A percentile compares a stretch with the other conserved stretches of the same genome.
phyloP scores from a whole-genome alignment of 148 eudicot species.

The Cornus suecica region DNA sequence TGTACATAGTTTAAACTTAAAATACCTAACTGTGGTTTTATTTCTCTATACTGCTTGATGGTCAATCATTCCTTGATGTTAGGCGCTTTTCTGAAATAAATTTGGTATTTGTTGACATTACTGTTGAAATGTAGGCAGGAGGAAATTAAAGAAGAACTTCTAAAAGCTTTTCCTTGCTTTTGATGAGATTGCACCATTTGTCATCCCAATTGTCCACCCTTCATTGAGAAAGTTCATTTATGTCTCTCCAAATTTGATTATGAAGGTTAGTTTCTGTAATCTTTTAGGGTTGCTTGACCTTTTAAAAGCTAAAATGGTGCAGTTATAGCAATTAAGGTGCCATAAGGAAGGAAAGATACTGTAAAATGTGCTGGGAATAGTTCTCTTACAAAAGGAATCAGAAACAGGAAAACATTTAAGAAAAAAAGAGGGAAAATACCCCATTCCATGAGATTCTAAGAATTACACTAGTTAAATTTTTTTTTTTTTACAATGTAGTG shows the following conservation, averaged over 20 bases:
- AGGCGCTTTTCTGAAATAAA: not conserved
- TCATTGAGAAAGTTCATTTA: slow-evolving; percentile 19
- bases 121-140: slow-evolving; percentile 11
- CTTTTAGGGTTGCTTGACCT: not conserved
- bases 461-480: too few relatives aligned
- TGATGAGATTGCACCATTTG: slow-evolving; percentile 22
- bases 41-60: not conserved
- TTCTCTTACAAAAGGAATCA: too few relatives aligned
- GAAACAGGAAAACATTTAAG: too few relatives aligned
- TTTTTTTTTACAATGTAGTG: too few relatives aligned
- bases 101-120: not conserved
- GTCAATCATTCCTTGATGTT: not conserved
- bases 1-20: not conserved
- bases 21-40: not conserved
- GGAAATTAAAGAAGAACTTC: slow-evolving; percentile 10
- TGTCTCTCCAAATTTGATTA: slow-evolving; percentile 18
- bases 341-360: not conserved
- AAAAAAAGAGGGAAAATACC: too few relatives aligned
- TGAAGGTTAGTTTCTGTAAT: slow-evolving; percentile 16
- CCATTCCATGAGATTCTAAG: too few relatives aligned
- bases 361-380: too few relatives aligned
- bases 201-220: slow-evolving; percentile 16
- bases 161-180: slow-evolving; percentile 9
- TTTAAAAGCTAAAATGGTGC: not conserved
- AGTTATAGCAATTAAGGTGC: not conserved